Conservation (phyloP, 768 basidiomycete species). For the Podaxis carcinomalis region DNA sequence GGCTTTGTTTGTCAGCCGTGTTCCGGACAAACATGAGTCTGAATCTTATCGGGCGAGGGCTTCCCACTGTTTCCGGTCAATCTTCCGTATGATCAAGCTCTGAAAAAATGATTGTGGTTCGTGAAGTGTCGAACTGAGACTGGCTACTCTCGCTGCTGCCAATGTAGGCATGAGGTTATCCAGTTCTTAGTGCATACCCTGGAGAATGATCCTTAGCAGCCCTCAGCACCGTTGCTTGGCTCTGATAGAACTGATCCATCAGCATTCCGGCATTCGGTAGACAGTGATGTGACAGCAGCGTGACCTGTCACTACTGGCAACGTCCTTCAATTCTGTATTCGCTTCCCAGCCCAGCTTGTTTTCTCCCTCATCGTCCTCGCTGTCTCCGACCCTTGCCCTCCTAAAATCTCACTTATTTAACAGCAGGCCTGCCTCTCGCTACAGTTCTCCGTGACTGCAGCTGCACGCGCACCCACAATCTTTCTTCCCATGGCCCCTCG, state of each 20-base stretch:
- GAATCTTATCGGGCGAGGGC: not conserved
- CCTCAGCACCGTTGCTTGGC: no score
- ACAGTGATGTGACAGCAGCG: conserved; percentile 10
- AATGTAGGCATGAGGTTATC: not conserved
- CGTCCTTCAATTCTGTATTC: conserved; percentile 1
- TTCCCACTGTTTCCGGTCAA: not conserved
- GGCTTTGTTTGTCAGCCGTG: not conserved
- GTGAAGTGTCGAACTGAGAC: no score
- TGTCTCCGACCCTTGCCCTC: not conserved
- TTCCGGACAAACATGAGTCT: not conserved
- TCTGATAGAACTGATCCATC: not conserved
- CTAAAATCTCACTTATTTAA: conserved; percentile 11
- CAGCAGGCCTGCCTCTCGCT: conserved; percentile 24
- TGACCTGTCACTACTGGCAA: conserved; percentile 14
- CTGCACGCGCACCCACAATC: conserved; percentile 19
- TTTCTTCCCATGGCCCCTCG: conserved; percentile 46
- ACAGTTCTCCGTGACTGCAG: conserved; percentile 18
- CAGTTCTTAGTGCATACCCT: not conserved
- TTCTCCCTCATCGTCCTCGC: conserved; percentile 1
- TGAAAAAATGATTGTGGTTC: no score
- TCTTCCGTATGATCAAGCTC: not conserved
- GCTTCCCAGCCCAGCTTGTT: conserved; percentile 17
- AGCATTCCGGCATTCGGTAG: not conserved
- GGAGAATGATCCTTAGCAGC: no score
- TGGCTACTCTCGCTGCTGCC: no score